These are phyloP conservation scores for Ceratobasidium papillatum DNA, from an alignment of 1,284 basidiomycete species.

Conservation along the genomic window DNA sequence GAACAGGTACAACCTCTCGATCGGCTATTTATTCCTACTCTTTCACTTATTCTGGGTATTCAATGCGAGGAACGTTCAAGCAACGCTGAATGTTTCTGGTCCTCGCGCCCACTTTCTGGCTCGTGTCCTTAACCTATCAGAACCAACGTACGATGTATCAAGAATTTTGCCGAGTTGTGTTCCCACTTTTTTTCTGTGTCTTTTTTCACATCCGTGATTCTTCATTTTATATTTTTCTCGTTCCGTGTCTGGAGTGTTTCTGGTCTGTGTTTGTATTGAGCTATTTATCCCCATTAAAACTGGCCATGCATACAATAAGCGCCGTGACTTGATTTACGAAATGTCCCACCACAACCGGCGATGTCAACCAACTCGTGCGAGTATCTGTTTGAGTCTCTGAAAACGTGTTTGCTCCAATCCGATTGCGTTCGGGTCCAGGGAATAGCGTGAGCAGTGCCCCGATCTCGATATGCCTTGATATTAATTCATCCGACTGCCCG, in stretches of 20 bases:
- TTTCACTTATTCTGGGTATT: constrained; percentile 13
- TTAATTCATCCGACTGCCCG: not conserved
- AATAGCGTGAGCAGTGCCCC: not conserved
- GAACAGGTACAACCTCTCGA: not conserved
- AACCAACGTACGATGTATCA: constrained; percentile 31
- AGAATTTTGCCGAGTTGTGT: constrained; percentile 20
- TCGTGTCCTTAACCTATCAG: constrained; percentile 30
- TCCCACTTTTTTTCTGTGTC: not conserved
- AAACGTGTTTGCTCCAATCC: constrained; percentile 29
- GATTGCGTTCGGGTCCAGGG: constrained; percentile 24
- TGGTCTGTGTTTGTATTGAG: constrained; percentile 21
- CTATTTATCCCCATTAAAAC: constrained; percentile 26
- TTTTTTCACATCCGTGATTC: not conserved
- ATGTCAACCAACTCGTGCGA: constrained; percentile 38
- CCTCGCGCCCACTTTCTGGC: not conserved
- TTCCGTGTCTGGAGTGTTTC: not conserved
- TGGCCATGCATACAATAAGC: constrained; percentile 1
- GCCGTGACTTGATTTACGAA: constrained; percentile 3
- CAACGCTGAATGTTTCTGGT: not conserved
- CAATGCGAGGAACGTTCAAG: not conserved
- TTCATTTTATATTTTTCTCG: not conserved
- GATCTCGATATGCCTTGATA: not conserved
- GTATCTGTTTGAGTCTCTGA: constrained; percentile 24
- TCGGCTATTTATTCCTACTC: constrained; percentile 13
- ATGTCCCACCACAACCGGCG: not conserved